phyloP scores from a whole-genome alignment of 257 asterid genomes.

The Solanum pennellii region DNA sequence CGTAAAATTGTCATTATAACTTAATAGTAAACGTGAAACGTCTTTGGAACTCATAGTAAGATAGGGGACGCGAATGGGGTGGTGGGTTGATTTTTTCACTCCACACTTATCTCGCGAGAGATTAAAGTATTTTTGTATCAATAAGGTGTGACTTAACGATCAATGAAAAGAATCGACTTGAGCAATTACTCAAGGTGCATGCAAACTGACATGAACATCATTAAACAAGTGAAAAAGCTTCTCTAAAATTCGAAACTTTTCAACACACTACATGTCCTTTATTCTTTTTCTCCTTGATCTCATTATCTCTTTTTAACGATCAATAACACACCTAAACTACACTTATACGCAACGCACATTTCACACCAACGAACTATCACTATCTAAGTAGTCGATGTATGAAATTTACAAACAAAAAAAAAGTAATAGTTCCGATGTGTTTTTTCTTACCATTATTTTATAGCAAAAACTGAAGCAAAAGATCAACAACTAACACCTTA shows the following conservation, averaged over 20 bases:
- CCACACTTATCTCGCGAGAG: too few species aligned
- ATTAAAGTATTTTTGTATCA: background rate
- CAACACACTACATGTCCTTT: background rate
- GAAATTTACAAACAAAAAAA: background rate
- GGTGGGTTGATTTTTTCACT: too few species aligned
- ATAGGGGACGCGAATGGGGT: too few species aligned
- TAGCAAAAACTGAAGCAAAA: background rate
- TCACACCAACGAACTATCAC: background rate
- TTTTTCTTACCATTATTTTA: background rate
- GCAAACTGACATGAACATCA: background rate
- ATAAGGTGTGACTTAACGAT: background rate
- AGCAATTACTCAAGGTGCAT: background rate
- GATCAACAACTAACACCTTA: background rate
- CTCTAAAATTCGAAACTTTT: background rate
- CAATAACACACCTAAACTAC: background rate
- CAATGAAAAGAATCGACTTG: background rate
- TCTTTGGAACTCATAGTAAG: too few species aligned
- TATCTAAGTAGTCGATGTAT: background rate
- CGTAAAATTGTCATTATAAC: background rate
- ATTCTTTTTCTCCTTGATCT: background rate
- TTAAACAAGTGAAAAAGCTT: background rate
- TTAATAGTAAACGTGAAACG: background rate
- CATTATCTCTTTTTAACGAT: background rate
- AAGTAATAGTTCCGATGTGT: background rate
- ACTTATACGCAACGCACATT: accelerated